phyloP scores from a whole-genome alignment of 495 filamentous ascomycete genomes.

The Aspergillus sparsus region DNA sequence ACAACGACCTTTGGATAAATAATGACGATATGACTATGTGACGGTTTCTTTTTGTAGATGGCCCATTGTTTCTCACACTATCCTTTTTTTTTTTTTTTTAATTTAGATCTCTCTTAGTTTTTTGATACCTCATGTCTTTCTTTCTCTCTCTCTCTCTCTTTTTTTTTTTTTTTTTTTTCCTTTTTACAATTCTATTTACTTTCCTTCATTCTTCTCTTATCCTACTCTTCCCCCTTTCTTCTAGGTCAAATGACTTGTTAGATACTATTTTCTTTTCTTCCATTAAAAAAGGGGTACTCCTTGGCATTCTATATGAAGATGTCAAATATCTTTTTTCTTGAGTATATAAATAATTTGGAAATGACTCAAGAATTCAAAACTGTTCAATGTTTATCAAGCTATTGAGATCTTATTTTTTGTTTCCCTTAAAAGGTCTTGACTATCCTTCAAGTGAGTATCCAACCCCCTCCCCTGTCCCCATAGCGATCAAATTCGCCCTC shows the following conservation, averaged over 20 bases:
- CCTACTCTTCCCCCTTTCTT: no score
- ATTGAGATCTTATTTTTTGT: no score
- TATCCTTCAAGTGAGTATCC: constrained; percentile 56
- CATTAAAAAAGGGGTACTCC: neutral
- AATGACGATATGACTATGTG: constrained; percentile 21
- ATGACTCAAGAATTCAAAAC: neutral
- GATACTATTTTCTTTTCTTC: constrained; percentile 1
- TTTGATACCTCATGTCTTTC: constrained; percentile 7
- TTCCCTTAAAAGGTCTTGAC: no score
- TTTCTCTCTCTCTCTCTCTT: neutral
- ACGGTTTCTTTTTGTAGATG: constrained; percentile 15
- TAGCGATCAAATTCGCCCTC: constrained; percentile 55
- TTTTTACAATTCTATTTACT: neutral
- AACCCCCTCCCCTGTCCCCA: constrained; percentile 61
- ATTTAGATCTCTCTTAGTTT: constrained; percentile 4
- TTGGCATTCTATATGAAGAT: constrained; percentile 1
- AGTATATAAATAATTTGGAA: neutral
- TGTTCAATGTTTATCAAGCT: neutral
- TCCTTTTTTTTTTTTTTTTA: constrained; percentile 19
- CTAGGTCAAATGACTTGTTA: no score
- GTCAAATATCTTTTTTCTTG: neutral
- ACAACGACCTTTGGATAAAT: constrained; percentile 36
- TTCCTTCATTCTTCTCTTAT: neutral
- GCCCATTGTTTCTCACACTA: constrained; percentile 10
- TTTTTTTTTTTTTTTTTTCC: constrained; percentile 1